These are phyloP conservation scores for Schrenkiella parvula DNA, from an alignment of 345 rosid genomes.

Conservation along the genomic window DNA sequence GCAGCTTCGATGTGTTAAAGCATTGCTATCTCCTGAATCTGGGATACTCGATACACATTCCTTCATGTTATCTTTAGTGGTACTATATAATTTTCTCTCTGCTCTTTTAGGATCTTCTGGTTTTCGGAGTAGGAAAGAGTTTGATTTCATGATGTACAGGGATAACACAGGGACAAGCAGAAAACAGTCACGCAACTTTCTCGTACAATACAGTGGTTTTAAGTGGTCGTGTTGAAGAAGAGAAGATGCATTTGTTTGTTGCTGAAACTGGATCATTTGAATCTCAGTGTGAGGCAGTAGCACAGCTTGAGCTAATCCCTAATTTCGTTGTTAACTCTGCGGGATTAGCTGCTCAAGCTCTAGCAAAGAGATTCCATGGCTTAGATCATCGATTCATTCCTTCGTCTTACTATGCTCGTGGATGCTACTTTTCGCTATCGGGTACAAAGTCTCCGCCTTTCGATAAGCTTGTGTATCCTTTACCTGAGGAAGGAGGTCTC, in stretches of 20 bases:
- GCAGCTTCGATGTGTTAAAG: constrained; percentile 67
- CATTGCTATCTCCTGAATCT: constrained; percentile 68
- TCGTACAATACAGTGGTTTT: constrained; percentile 68
- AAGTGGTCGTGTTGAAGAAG: constrained; percentile 57
- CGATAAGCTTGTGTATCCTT: constrained; percentile 68
- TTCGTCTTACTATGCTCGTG: constrained; percentile 65
- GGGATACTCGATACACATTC: constrained; percentile 84
- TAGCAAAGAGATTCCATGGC: constrained; percentile 67
- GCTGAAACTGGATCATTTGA: constrained; percentile 46
- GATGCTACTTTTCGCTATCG: constrained; percentile 72
- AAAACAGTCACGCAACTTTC: constrained; percentile 57
- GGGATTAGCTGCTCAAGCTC: constrained; percentile 65
- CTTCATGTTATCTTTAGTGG: constrained; percentile 80
- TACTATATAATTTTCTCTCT: constrained; percentile 15
- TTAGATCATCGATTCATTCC: constrained; percentile 44
- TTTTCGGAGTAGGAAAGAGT: constrained; percentile 20
- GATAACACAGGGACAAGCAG: constrained; percentile 77
- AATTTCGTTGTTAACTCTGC: constrained; percentile 76
- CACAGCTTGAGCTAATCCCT: constrained; percentile 60
- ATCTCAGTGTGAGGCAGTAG: constrained; percentile 39
- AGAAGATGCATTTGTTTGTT: constrained; percentile 49
- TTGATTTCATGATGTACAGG: constrained; percentile 44
- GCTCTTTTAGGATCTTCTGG: not conserved
- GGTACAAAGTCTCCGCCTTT: constrained; percentile 54
- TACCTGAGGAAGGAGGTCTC: constrained; percentile 89